Evolutionary conservation across 169 alveolate genomes (phyloP), one percentile per base, ranked within the genome.

Genomic region (Plasmodium cynomolgi): DNA sequence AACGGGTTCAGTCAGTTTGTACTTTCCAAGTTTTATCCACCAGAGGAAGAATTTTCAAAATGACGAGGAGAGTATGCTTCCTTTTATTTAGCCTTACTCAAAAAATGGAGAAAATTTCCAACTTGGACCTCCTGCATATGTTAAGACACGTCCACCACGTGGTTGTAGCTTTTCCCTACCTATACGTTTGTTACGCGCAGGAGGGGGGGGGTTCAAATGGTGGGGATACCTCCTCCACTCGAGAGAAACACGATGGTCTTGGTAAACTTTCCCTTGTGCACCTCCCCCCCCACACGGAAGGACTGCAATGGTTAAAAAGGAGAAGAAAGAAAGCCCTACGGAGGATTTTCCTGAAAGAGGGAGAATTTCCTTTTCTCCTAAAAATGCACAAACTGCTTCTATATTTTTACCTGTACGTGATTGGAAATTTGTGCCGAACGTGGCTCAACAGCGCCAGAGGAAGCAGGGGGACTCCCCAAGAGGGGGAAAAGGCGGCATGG

Each of bases 401-500:
- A 58, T 86, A 77, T 86, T 86, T 86, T 86, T 86, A 75, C 71
- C 71, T 86, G 15, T 77, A 79, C 34, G n/a, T 86, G 50, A 11
- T 54, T 33, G 41, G 62, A 75, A 74, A 31, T 11, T 54, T 86
- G 83, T 33, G 26, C 37, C 77, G 7, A 54, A 11, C 34, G 68
- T 29, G 31, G 75, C 34, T 81, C 47, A 47, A 68, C 77, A 20
- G 29, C 20, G 77, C 0, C 1, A 44, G 47, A 15, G 50, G 73
- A 17, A 54, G 56, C n/a, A 54, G 81, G 68, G 31, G 50, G 20
- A 34, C 39, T 20, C 7, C 17, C 20, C 3, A 23, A 6, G 34
- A 11, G 34, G 71, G 54, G 47, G 37, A 39, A 73, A 71, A 37
- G 54, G 37, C 23, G 77, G 7, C 37, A 26, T 1, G 37, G 4